Evolutionary conservation across 208 protist species (phyloP).

Genomic region (Acanthamoeba sp.): DNA sequence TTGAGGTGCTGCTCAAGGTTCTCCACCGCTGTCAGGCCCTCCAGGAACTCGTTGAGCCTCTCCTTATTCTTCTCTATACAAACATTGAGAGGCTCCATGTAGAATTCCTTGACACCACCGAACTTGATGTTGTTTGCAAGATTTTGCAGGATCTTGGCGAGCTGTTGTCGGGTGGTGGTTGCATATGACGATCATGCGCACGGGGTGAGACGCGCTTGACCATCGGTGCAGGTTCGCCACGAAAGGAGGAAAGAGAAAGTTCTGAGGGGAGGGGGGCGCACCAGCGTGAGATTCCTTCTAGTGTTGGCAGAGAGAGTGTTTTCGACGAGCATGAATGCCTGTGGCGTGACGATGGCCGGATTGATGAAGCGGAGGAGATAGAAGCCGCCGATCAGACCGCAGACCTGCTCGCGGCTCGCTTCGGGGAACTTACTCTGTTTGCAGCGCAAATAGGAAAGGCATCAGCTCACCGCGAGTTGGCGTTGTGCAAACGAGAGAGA

Average conservation of each 20-base stretch:
- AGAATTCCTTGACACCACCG: conserved; percentile 85
- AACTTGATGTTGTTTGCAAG: conserved; percentile 85
- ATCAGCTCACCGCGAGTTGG: background rate
- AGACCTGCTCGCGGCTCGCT: background rate
- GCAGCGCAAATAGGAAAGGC: background rate
- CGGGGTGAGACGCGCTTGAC: background rate
- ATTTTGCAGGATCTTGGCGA: conserved; percentile 88
- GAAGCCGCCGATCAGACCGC: conserved; percentile 77
- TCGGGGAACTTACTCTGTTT: conserved; percentile 75
- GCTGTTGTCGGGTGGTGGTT: background rate
- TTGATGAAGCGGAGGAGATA: conserved; percentile 81
- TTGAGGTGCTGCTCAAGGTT: conserved; percentile 84
- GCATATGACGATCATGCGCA: background rate
- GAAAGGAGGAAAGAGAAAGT: background rate
- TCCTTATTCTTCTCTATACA: conserved; percentile 80
- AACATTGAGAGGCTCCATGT: conserved; percentile 83
- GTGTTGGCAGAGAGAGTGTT: conserved; percentile 81
- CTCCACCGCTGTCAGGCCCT: conserved; percentile 82
- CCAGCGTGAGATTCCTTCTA: conserved; percentile 84
- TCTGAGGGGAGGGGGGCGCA: background rate
- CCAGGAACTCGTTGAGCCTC: conserved; percentile 81
- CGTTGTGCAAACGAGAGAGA: background rate
- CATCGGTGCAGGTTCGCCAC: too few species aligned
- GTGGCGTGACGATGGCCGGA: conserved; percentile 81
- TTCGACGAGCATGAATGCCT: conserved; percentile 85